Evolutionary conservation across 208 protist genomes (phyloP).

Genomic region (Trypanosoma lewisi): DNA sequence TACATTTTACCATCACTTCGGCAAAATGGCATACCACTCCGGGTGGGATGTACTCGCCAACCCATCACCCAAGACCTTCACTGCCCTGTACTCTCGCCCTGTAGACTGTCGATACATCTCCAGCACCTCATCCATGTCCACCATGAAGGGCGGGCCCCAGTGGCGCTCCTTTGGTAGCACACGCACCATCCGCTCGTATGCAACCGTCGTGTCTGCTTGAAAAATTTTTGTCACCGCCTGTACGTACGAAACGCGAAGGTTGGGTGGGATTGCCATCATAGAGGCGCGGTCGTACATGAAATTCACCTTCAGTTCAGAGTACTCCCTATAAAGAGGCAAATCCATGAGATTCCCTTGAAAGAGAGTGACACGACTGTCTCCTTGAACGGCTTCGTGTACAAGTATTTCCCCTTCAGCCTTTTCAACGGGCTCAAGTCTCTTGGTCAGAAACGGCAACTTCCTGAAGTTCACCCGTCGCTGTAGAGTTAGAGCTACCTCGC

Average conservation of each 20-base stretch:
- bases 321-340: conserved; percentile 25
- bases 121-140: conserved; percentile 31
- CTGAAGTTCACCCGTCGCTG: conserved; percentile 40
- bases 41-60: background rate
- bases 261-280: conserved; percentile 58
- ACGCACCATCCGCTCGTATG: conserved; percentile 47
- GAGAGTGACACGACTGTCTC: conserved; percentile 34
- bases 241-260: conserved; percentile 37
- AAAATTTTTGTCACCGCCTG: conserved; percentile 28
- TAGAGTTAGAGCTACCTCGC: conserved; percentile 24
- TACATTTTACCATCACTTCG: background rate
- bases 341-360: conserved; percentile 51
- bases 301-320: conserved; percentile 26
- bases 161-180: conserved; percentile 25
- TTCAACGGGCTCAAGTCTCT: conserved; percentile 6
- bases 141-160: conserved; percentile 52
- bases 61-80: background rate
- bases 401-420: conserved; percentile 3
- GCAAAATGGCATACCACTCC: conserved; percentile 21
- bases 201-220: conserved; percentile 11
- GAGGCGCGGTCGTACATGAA: conserved; percentile 66
- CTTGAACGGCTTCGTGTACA: conserved; percentile 31
- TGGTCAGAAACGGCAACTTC: conserved; percentile 27
- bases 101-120: conserved; percentile 38
- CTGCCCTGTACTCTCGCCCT: conserved; percentile 9